A percentile compares a stretch with the other conserved stretches of the same genome.
Conservation (phyloP, 192 early-diverging fungal genomes). For the Backusella morwellensis region DNA sequence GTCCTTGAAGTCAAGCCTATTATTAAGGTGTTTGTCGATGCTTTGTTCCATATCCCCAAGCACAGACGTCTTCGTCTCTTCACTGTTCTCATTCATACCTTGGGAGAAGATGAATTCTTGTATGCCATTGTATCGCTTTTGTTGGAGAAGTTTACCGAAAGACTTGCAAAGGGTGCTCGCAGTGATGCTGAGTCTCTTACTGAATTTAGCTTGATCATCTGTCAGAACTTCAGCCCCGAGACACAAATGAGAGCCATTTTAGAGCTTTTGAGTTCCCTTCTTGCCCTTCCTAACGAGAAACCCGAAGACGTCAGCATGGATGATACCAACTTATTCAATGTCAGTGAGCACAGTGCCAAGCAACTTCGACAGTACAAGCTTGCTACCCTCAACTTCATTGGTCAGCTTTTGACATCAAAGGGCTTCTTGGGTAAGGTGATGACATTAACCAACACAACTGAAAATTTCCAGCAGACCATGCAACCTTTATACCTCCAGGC, state of each 20-base stretch:
- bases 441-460: constrained; percentile 31
- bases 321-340: constrained; percentile 24
- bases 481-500: constrained; percentile 49
- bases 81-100: constrained; percentile 71
- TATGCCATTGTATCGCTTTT: constrained; percentile 70
- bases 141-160: constrained; percentile 67
- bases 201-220: constrained; percentile 75
- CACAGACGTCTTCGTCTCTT: constrained; percentile 90
- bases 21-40: constrained; percentile 89
- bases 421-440: constrained; percentile 52
- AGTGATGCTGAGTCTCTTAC: constrained; percentile 62
- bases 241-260: constrained; percentile 68
- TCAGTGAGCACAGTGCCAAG: constrained; percentile 47
- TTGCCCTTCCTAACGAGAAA: constrained; percentile 56
- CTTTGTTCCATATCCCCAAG: constrained; percentile 87
- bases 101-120: constrained; percentile 77
- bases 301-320: constrained; percentile 12
- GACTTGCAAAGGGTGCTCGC: constrained; percentile 44
- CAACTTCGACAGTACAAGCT: constrained; percentile 69
- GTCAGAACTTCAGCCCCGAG: constrained; percentile 61
- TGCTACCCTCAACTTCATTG: constrained; percentile 51
- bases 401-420: constrained; percentile 48
- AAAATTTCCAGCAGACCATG: constrained; percentile 34
- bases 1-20: constrained; percentile 68
- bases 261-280: constrained; percentile 54